phyloP scores from a whole-genome alignment of 2,329 filamentous ascomycete genomes.

The Talaromyces sp. region DNA sequence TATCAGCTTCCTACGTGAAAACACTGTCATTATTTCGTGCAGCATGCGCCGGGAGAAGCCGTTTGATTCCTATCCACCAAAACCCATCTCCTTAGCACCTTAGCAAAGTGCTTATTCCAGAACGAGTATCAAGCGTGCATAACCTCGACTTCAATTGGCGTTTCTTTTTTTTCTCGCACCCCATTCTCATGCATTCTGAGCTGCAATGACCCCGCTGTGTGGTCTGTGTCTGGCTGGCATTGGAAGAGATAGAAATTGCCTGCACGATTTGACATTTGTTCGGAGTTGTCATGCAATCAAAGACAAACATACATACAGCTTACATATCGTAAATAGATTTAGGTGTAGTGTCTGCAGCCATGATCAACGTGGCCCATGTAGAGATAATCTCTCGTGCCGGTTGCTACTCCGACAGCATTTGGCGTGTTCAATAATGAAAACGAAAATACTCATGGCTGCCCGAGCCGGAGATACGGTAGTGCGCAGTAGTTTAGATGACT shows the following conservation, averaged over 20 bases:
- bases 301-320: background rate
- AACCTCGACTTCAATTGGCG: conserved; percentile 16
- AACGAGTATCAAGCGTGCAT: conserved; percentile 18
- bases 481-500: background rate
- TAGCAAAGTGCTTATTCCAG: background rate
- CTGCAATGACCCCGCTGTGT: conserved; percentile 2
- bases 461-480: conserved; percentile 4
- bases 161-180: background rate
- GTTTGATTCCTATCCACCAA: conserved; percentile 10
- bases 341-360: background rate
- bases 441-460: conserved; percentile 9
- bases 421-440: background rate
- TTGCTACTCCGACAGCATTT: background rate
- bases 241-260: background rate
- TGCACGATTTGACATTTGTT: background rate
- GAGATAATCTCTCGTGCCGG: background rate
- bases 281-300: conserved; percentile 7
- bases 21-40: conserved; percentile 14
- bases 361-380: conserved; percentile 18
- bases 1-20: background rate
- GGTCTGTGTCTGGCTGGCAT: background rate
- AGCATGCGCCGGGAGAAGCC: conserved; percentile 12
- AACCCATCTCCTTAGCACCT: background rate
- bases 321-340: background rate
- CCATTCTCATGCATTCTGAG: background rate